Conservation (phyloP, 2,329 filamentous ascomycete genomes). For the Botrytis aclada region DNA sequence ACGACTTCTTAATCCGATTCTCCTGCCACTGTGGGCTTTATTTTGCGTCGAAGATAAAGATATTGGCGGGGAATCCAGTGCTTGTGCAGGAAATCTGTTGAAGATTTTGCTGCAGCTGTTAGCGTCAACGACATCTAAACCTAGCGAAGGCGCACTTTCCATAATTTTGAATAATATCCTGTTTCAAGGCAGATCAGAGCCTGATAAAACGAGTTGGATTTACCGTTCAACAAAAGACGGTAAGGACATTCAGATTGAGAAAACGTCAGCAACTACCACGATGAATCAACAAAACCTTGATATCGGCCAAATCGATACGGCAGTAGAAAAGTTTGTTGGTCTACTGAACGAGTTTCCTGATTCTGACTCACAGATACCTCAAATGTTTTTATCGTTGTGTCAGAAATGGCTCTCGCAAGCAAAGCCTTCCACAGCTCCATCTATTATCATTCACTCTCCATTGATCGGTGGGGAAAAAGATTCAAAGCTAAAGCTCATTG, state of each 20-base stretch:
- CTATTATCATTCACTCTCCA: conserved; percentile 36
- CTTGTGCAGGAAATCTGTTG: conserved; percentile 43
- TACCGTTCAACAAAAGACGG: conserved; percentile 48
- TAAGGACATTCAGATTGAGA: conserved; percentile 49
- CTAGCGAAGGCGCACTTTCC: conserved; percentile 43
- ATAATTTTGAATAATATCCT: conserved; percentile 53
- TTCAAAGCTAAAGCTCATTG: conserved; percentile 49
- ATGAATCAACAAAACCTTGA: conserved; percentile 11
- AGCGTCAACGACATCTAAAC: conserved; percentile 41
- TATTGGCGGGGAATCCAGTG: background rate
- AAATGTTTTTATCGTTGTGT: conserved; percentile 59
- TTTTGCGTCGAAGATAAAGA: conserved; percentile 45
- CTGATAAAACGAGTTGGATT: conserved; percentile 47
- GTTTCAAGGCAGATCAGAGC: conserved; percentile 47
- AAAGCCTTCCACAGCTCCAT: background rate
- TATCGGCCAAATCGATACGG: conserved; percentile 39
- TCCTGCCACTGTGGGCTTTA: conserved; percentile 59
- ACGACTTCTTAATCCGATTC: conserved; percentile 55
- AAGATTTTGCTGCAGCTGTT: conserved; percentile 57
- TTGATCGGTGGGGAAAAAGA: conserved; percentile 40
- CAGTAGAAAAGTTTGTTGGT: conserved; percentile 48
- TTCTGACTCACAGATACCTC: conserved; percentile 47
- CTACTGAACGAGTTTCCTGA: conserved; percentile 45
- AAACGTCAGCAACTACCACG: conserved; percentile 19
- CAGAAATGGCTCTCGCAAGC: conserved; percentile 52